These are phyloP conservation scores for Schwanniomyces occidentalis DNA, from an alignment of 805 yeast genomes.

Conservation along the genomic window DNA sequence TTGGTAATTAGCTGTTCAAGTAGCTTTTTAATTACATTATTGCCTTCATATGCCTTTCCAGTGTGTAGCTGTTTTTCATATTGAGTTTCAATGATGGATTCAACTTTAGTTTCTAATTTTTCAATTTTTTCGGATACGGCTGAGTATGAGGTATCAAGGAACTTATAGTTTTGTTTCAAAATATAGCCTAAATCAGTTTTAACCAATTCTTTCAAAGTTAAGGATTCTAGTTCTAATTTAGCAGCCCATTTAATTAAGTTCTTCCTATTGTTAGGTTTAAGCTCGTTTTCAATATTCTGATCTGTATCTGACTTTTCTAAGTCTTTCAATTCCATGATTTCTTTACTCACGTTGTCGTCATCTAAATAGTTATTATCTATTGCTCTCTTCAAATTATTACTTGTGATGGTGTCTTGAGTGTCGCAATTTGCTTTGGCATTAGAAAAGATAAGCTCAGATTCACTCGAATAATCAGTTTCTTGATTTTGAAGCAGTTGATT, in stretches of 20 bases:
- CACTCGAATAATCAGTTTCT: slow-evolving; percentile 24
- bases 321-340: background rate
- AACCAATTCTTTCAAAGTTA: slow-evolving; percentile 21
- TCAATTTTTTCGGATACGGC: background rate
- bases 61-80: no score
- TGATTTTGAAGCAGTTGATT: slow-evolving; percentile 10
- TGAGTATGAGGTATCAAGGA: background rate
- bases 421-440: background rate
- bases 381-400: background rate
- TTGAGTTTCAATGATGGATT: no score
- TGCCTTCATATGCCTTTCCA: no score
- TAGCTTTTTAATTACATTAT: no score
- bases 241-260: slow-evolving; percentile 29
- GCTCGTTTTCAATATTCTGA: background rate
- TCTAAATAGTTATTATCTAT: no score
- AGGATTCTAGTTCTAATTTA: slow-evolving; percentile 28
- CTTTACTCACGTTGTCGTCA: background rate
- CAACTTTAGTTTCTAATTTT: background rate
- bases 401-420: slow-evolving; percentile 1
- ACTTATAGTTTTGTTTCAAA: slow-evolving; percentile 5
- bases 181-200: slow-evolving; percentile 7
- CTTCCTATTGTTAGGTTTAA: background rate
- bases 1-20: no score
- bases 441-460: slow-evolving; percentile 13
- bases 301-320: background rate